A percentile compares a stretch with the other conserved stretches of the same genome.
phyloP scores from a whole-genome alignment of 2,329 filamentous ascomycete species.

The Colletotrichum sansevieriae region DNA sequence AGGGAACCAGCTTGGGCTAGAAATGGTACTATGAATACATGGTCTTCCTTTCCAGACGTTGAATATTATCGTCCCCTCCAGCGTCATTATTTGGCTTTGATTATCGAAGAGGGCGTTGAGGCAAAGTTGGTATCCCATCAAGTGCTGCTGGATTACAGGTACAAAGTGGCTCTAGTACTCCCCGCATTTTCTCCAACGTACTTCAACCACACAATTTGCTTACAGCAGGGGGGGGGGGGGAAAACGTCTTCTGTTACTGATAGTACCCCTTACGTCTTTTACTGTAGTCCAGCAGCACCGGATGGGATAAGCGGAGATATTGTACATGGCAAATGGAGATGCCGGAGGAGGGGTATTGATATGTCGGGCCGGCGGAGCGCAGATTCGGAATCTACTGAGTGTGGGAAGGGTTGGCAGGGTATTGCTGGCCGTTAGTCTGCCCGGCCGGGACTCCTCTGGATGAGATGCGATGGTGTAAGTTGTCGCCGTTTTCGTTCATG shows the following conservation, averaged over 20 bases:
- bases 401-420: not conserved
- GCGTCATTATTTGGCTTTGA: not conserved
- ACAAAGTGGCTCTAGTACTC: too few relatives aligned
- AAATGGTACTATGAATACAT: not conserved
- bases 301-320: not conserved
- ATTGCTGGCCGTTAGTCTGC: not conserved
- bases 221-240: too few relatives aligned
- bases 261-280: too few relatives aligned
- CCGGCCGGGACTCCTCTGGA: not conserved
- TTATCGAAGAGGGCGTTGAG: not conserved
- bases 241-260: too few relatives aligned
- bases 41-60: not conserved
- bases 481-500: constrained; percentile 3
- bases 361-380: not conserved
- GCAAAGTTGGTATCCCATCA: too few relatives aligned
- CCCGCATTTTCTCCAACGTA: too few relatives aligned
- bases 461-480: not conserved
- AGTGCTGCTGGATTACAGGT: too few relatives aligned
- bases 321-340: constrained; percentile 15
- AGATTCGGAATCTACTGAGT: not conserved
- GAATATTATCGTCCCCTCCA: not conserved
- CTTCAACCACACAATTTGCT: too few relatives aligned
- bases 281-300: too few relatives aligned
- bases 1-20: not conserved
- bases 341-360: not conserved